phyloP scores from a whole-genome alignment of 2,329 filamentous ascomycete genomes.

The Fusarium bactridioides region DNA sequence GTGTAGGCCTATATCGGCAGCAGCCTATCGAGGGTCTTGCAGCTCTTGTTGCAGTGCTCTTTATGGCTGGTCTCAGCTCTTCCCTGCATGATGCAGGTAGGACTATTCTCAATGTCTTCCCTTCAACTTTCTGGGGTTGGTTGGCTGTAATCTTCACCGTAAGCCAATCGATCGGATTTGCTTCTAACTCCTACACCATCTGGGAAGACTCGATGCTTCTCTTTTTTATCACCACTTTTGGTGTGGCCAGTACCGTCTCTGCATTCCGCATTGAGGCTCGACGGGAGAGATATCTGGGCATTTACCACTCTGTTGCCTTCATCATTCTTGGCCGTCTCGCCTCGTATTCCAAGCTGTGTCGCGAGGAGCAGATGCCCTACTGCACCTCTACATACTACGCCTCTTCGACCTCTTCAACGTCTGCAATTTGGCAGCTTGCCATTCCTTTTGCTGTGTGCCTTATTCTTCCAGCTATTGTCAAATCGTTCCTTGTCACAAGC shows the following conservation, averaged over 20 bases:
- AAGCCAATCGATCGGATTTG: slow-evolving; percentile 92
- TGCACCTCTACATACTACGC: slow-evolving; percentile 96
- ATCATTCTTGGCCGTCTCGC: slow-evolving; percentile 79
- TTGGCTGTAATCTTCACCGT: slow-evolving; percentile 80
- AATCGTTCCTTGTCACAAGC: slow-evolving; percentile 81
- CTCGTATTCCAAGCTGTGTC: slow-evolving; percentile 89
- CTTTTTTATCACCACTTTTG: slow-evolving; percentile 91
- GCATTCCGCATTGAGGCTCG: slow-evolving; percentile 76
- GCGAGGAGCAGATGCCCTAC: slow-evolving; percentile 98
- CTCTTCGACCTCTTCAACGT: slow-evolving; percentile 89
- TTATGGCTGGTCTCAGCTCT: slow-evolving; percentile 53
- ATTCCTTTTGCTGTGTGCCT: slow-evolving; percentile 81
- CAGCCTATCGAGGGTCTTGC: slow-evolving; percentile 48
- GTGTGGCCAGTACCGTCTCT: slow-evolving; percentile 74
- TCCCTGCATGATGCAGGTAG: slow-evolving; percentile 55
- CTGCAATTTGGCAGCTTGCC: slow-evolving; percentile 84
- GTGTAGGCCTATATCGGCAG: slow-evolving; percentile 44
- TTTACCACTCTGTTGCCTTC: slow-evolving; percentile 88
- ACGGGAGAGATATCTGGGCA: slow-evolving; percentile 75
- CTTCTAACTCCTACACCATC: slow-evolving; percentile 97
- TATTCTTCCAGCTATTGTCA: slow-evolving; percentile 76
- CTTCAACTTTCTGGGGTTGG: slow-evolving; percentile 88
- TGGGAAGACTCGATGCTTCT: slow-evolving; percentile 97
- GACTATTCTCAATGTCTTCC: slow-evolving; percentile 64
- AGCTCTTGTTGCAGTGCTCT: slow-evolving; percentile 49